A percentile compares a stretch with the other conserved stretches of the same genome.
These are phyloP conservation scores for Phoenix dactylifera DNA, from an alignment of 176 grass and related monocot genomes.

Conservation along the genomic window DNA sequence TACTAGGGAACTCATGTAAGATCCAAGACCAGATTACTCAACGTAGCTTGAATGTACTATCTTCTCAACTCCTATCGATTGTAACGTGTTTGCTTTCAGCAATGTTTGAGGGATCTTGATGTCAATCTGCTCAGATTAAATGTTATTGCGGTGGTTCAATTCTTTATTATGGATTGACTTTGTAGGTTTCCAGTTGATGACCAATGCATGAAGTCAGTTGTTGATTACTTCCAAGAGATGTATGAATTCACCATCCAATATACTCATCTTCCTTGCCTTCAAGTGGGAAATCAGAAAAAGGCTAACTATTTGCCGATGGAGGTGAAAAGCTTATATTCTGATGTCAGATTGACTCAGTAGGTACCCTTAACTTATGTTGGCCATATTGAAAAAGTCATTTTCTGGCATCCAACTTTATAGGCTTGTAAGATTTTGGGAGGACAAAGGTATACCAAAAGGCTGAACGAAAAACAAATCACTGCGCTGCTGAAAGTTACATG, in stretches of 20 bases:
- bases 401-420: constrained; percentile 21
- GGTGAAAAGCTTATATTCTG: constrained; percentile 31
- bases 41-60: neutral
- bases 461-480: constrained; percentile 29
- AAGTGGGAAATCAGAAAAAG: constrained; percentile 51
- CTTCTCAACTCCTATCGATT: neutral
- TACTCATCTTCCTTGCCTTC: constrained; percentile 41
- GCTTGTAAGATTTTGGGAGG: constrained; percentile 48
- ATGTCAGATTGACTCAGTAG: neutral
- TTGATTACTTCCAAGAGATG: constrained; percentile 46
- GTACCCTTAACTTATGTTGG: neutral
- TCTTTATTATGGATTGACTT: neutral
- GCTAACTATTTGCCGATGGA: constrained; percentile 72
- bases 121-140: neutral
- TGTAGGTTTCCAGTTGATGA: constrained; percentile 8
- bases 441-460: constrained; percentile 51
- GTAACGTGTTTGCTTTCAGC: neutral
- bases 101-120: neutral
- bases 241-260: constrained; percentile 33
- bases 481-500: constrained; percentile 27
- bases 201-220: constrained; percentile 24
- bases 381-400: neutral
- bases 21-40: no score
- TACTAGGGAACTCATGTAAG: neutral
- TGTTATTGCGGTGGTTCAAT: neutral